Evolutionary conservation across 164 flowering plant species (phyloP).

Genomic region (Annona squamosa): DNA sequence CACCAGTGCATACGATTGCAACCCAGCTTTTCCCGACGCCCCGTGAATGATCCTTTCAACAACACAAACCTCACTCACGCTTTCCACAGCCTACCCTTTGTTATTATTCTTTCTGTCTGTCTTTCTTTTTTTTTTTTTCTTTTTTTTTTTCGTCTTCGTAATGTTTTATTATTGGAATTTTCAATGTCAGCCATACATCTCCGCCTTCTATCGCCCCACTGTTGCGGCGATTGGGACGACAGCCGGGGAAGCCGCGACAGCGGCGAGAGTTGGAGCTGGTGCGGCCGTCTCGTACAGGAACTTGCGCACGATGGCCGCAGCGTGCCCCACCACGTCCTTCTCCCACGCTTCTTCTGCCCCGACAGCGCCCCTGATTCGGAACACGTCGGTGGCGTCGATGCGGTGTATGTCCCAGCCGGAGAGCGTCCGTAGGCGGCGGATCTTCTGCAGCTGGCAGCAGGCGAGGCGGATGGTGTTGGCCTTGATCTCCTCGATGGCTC

Average conservation of each 20-base stretch:
- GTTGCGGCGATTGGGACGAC: background rate
- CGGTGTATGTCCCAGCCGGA: conserved; percentile 53
- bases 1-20: background rate
- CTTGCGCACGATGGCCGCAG: conserved; percentile 23
- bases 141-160: background rate
- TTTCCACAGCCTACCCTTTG: background rate
- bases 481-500: conserved; percentile 46
- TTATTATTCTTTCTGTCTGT: background rate
- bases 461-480: conserved; percentile 49
- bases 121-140: background rate
- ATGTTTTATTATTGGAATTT: too few species aligned
- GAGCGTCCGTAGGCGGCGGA: conserved; percentile 29
- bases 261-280: background rate
- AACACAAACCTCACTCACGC: background rate
- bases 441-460: conserved; percentile 47
- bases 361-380: conserved; percentile 18
- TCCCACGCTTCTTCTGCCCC: conserved; percentile 58
- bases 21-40: background rate
- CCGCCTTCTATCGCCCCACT: background rate
- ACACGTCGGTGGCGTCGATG: conserved; percentile 61
- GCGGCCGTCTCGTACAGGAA: conserved; percentile 23
- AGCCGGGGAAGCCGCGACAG: background rate
- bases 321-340: conserved; percentile 36
- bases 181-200: background rate
- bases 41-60: background rate